Base-by-base conservation (phyloP, 192 early-diverging fungal genomes). In the Entophlyctis luteolus region DNA sequence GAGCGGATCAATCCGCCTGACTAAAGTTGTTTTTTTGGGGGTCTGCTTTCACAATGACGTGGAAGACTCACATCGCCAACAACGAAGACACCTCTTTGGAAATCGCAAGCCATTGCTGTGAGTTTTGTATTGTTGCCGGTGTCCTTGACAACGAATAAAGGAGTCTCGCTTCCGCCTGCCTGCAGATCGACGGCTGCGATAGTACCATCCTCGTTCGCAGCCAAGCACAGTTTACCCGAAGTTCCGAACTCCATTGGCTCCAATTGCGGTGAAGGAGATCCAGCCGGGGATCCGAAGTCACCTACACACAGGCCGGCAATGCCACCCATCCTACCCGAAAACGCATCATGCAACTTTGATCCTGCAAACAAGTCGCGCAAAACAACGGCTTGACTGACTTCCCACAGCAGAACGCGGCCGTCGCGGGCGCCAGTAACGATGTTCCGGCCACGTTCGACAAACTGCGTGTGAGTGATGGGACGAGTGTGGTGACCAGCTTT, bases 381-480 rank as follows among this genome's bases (percentile, higher is more conserved):
- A 14, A 63, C 47, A 25, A 48, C 29, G 4, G 46, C 42, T n/a
- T 32, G 31, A 22, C 50, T 63, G 46, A 63, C 60, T 49, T 63
- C 60, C 60, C 60, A 63, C 42, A 63, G 29, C 25, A 63, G 31
- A 1, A 63, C 28, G 8, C 45, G n/a, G 6, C 60, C 60, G 31
- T 63, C 60, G 22, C 32, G 48, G 32, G 20, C 42, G 10, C 29
- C 36, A n/a, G 46, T 63, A 20, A 63, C 16, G 31, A 63, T 63
- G 47, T 49, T 63, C 31, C 60, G n/a, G 18, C 60, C 60, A n/a
- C 60, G 39, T 4, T 48, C 60, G 35, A 63, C 50, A 18, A 63
- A 50, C 8, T 16, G 47, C 3, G 60, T 63, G 18, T 20, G 1
- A 5, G 42, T 46, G n/a, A 63, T 34, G 28, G 60, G 60, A 20